Base-by-base conservation (phyloP, 306 rosid species). In the Casuarina glauca region DNA sequence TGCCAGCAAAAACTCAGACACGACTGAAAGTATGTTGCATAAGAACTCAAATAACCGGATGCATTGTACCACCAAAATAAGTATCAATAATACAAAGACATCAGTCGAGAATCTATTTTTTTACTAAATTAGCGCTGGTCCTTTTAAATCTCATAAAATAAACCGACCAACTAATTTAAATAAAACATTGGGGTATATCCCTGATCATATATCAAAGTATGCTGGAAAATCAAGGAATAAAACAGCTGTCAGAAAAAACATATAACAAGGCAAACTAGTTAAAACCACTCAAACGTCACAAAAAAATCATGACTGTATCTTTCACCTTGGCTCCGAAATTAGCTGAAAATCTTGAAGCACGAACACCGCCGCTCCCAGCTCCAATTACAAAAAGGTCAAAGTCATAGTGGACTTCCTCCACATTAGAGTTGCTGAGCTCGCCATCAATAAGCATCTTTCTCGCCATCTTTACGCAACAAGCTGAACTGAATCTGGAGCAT, bases 291-390 rank as follows among this genome's bases (percentile, higher is more conserved):
- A 53, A 8, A n/a, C 46, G 6, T 6, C 32, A 11, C 3, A 20
- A 5, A 76, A 50, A 63, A 42, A 39, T 3, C 3, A 17, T 43
- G 1, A 15, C 9, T 16, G 62, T 38, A 64, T 9, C 39, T 51
- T 35, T 49, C 26, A 92, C 98, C 96, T 95, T 95, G 13, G 97
- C 98, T 76, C 98, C 98, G 77, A 32, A 82, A 78, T 73, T 89
- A 51, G 98, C 90, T 12, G 98, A 82, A 82, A 95, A 91, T 82
- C 98, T 88, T 76, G 96, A 66, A 46, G 91, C 98, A 80, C 98
- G 97, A 85, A 95, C 98, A 57, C 98, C 98, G 15, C 98, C 98
- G 58, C 98, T 95, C 71, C 98, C 98, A 54, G 98, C 98, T 57
- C 97, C 98, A 85, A 95, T 89, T 42, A 95, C 86, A 55, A 92